Evolutionary conservation across 768 basidiomycete genomes (phyloP).

Genomic region (Hypholoma fasciculare): DNA sequence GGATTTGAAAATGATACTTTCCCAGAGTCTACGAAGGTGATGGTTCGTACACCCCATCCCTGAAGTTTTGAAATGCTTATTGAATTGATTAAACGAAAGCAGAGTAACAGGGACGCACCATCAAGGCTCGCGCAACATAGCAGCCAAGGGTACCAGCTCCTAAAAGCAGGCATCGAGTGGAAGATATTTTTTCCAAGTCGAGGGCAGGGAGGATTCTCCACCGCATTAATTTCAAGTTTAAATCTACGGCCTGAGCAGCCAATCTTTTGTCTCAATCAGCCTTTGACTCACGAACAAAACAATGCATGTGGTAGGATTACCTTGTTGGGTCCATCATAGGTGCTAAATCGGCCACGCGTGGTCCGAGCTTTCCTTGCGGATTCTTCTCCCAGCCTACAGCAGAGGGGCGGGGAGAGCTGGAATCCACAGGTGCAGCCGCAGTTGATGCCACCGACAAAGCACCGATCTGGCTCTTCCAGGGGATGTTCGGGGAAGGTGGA

Average conservation of each 20-base stretch:
- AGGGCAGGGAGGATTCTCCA: conserved; percentile 93
- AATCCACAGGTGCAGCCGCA: conserved; percentile 12
- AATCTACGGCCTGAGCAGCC: conserved; percentile 95
- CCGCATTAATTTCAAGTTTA: conserved; percentile 96
- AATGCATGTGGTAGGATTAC: conserved; percentile 32
- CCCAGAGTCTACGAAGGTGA: conserved; percentile 90
- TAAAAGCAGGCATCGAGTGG: conserved; percentile 79
- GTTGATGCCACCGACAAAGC: conserved; percentile 36
- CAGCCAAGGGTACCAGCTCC: conserved; percentile 97
- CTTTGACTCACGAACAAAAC: neutral
- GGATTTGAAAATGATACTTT: conserved; percentile 97
- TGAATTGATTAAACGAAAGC: neutral
- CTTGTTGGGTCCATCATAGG: conserved; percentile 94
- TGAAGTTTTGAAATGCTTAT: conserved; percentile 24
- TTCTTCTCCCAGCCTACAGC: conserved; percentile 98
- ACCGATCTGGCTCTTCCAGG: conserved; percentile 70
- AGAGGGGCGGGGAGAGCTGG: conserved; percentile 37
- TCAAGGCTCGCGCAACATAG: conserved; percentile 89
- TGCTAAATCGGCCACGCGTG: conserved; percentile 86
- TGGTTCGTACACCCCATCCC: conserved; percentile 96
- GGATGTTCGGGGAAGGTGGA: conserved; percentile 29
- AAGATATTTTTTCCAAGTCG: conserved; percentile 83
- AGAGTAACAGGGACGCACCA: conserved; percentile 50
- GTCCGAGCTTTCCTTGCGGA: conserved; percentile 80
- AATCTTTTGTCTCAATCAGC: conserved; percentile 47